Percentiles rank a stretch among this genome's conserved stretches.
Conservation (phyloP, 768 basidiomycete species). For the Mrakia gelida region DNA sequence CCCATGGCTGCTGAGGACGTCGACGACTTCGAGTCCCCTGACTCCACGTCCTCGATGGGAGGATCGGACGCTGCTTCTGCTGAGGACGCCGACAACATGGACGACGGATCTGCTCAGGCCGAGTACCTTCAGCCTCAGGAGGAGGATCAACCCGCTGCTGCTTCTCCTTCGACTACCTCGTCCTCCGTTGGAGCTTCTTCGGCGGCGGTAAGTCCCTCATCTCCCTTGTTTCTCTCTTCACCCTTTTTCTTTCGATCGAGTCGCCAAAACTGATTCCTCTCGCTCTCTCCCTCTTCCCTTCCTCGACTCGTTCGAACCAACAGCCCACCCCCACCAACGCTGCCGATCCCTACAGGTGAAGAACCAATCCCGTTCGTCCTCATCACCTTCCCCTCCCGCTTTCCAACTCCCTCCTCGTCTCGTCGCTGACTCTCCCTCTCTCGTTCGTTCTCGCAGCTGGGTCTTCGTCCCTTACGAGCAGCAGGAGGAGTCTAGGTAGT, state of each 20-base stretch:
- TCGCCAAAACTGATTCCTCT: too few species aligned
- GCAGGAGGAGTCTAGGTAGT: background rate
- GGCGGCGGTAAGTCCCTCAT: background rate
- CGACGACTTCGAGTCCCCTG: background rate
- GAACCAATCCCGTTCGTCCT: background rate
- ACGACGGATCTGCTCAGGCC: background rate
- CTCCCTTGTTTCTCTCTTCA: background rate
- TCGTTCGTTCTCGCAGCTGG: background rate
- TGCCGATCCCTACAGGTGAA: constrained; percentile 8
- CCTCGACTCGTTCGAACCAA: too few species aligned
- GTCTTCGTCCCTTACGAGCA: background rate
- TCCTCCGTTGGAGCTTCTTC: background rate
- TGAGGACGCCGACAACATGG: background rate
- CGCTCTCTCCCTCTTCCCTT: background rate
- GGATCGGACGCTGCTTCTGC: too few species aligned
- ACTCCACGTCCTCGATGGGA: too few species aligned
- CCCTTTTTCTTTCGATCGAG: too few species aligned
- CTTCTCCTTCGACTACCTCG: too few species aligned
- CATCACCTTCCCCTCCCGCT: background rate
- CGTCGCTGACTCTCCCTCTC: background rate
- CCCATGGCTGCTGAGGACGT: background rate
- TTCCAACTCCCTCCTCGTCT: background rate
- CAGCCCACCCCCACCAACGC: constrained; percentile 17
- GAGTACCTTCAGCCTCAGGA: background rate
- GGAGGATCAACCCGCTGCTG: background rate